Percentiles rank a stretch among this genome's conserved stretches.
Evolutionary conservation across 2,329 filamentous ascomycete genomes (phyloP).

Genomic region (Verticillium longisporum): DNA sequence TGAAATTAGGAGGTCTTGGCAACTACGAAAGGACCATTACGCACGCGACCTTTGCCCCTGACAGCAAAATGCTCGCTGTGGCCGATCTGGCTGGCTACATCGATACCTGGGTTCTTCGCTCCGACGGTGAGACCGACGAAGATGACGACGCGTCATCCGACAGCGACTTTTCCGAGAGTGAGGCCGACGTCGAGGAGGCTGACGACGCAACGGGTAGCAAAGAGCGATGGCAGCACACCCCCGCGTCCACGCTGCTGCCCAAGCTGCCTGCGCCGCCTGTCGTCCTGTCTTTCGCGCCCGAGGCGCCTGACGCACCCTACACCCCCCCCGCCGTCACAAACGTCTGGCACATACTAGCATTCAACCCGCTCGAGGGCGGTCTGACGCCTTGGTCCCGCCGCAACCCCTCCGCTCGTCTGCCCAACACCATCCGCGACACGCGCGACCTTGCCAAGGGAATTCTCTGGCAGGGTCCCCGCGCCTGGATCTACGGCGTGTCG

Average conservation of each 20-base stretch:
- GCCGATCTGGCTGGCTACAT: constrained; percentile 80
- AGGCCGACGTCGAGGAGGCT: constrained; percentile 36
- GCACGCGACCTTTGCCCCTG: constrained; percentile 69
- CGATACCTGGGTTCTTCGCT: constrained; percentile 74
- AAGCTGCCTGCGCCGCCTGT: constrained; percentile 59
- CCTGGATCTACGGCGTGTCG: constrained; percentile 82
- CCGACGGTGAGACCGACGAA: constrained; percentile 21
- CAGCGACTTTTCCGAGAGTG: constrained; percentile 21
- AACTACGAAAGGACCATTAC: constrained; percentile 70
- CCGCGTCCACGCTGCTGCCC: constrained; percentile 61
- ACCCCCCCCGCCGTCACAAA: constrained; percentile 47
- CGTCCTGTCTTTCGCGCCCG: constrained; percentile 60
- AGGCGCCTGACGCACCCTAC: constrained; percentile 33
- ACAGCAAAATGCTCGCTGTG: constrained; percentile 71
- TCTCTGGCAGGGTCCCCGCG: constrained; percentile 70
- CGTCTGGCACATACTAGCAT: constrained; percentile 63
- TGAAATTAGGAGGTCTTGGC: constrained; percentile 60
- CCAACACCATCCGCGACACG: constrained; percentile 64
- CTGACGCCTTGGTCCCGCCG: constrained; percentile 80
- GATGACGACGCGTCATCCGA: constrained; percentile 16
- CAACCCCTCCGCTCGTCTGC: constrained; percentile 71
- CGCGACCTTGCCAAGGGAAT: constrained; percentile 77
- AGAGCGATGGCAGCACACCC: constrained; percentile 70
- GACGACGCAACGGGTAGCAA: constrained; percentile 29
- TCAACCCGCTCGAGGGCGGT: constrained; percentile 70